Evolutionary conservation across 495 filamentous ascomycete species (phyloP).

Genomic region (Echria macrotheca): DNA sequence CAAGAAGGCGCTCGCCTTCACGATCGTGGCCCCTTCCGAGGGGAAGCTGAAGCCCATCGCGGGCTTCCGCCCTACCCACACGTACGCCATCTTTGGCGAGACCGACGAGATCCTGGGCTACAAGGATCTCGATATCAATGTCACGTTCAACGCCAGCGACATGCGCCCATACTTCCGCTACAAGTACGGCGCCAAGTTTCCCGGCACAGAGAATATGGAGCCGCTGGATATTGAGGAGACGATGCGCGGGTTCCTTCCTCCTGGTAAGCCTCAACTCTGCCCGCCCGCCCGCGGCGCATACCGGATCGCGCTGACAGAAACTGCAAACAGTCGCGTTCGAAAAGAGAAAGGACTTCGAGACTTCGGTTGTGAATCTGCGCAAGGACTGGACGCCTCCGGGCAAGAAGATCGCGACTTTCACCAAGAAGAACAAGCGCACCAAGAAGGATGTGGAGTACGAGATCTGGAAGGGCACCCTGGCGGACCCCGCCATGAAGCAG

Average conservation of each 20-base stretch:
- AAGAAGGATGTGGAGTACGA: slow-evolving; percentile 38
- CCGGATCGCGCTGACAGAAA: too few species aligned
- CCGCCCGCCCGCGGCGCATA: too few species aligned
- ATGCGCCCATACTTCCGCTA: slow-evolving; percentile 70
- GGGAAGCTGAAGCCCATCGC: slow-evolving; percentile 50
- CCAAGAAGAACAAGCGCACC: slow-evolving; percentile 26
- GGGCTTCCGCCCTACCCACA: slow-evolving; percentile 78
- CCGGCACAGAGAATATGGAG: slow-evolving; percentile 61
- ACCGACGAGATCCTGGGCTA: slow-evolving; percentile 90
- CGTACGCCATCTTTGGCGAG: slow-evolving; percentile 88
- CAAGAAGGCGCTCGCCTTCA: slow-evolving; percentile 68
- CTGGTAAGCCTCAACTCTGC: too few species aligned
- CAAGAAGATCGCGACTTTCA: slow-evolving; percentile 37
- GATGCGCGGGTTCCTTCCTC: slow-evolving; percentile 58
- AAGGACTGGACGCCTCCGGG: slow-evolving; percentile 58
- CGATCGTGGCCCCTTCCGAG: too few species aligned
- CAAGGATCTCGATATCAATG: slow-evolving; percentile 64
- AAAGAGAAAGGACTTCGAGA: slow-evolving; percentile 55
- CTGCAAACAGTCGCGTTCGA: slow-evolving; percentile 22
- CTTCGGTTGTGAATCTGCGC: slow-evolving; percentile 47
- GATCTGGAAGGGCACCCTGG: slow-evolving; percentile 48
- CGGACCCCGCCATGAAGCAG: slow-evolving; percentile 52
- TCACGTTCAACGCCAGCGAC: slow-evolving; percentile 77
- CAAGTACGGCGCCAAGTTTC: slow-evolving; percentile 68
- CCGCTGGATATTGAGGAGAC: slow-evolving; percentile 61